Conservation (phyloP, 129 eudicot species). For the Flaveria linearis region DNA sequence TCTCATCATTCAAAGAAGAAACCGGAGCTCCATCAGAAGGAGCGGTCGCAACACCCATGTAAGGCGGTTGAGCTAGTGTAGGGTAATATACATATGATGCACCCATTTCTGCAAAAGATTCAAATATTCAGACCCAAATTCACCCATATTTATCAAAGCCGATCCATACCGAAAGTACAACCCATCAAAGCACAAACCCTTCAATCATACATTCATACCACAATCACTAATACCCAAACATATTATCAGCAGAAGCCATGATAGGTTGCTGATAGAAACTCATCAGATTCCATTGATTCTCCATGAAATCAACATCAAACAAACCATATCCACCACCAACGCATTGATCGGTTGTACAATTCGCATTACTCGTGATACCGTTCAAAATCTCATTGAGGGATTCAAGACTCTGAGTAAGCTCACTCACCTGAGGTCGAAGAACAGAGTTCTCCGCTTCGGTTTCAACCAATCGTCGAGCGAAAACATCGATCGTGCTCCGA, state of each 20-base stretch:
- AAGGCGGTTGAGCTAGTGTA: constrained; percentile 46
- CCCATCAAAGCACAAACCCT: constrained; percentile 17
- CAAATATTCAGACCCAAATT: constrained; percentile 6
- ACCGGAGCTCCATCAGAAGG: constrained; percentile 38
- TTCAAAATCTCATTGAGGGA: constrained; percentile 67
- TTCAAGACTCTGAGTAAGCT: constrained; percentile 61
- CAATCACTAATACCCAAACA: constrained; percentile 50
- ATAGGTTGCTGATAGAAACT: constrained; percentile 60
- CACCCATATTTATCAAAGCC: constrained; percentile 5
- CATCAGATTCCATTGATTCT: constrained; percentile 62
- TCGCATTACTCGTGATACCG: constrained; percentile 38
- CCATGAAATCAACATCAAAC: constrained; percentile 40
- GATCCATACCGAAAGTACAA: constrained; percentile 10
- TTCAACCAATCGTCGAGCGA: too few species aligned
- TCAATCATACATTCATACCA: neutral
- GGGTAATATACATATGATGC: constrained; percentile 49
- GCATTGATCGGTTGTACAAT: constrained; percentile 29
- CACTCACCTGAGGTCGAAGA: constrained; percentile 74
- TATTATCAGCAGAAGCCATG: constrained; percentile 68
- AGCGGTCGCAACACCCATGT: constrained; percentile 39
- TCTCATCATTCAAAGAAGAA: constrained; percentile 37
- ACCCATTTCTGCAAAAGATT: constrained; percentile 45
- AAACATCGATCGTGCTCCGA: too few species aligned
- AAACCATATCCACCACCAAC: constrained; percentile 20
- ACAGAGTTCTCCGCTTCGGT: too few species aligned